Conservation (phyloP, 768 basidiomycete species). For the Psilocybe azurescens region DNA sequence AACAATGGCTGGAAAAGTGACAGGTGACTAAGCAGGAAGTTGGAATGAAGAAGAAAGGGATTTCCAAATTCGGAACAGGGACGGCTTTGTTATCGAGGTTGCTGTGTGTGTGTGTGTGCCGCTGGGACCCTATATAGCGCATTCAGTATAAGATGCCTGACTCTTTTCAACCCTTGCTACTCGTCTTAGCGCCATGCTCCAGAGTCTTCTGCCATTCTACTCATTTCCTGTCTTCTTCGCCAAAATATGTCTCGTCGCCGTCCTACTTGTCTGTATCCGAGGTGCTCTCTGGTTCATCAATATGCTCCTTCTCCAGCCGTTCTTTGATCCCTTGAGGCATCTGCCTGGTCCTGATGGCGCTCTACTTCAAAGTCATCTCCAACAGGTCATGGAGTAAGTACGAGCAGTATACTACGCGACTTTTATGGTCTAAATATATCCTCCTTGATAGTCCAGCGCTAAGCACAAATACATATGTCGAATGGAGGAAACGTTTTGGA, state of each 20-base stretch:
- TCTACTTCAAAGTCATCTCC: conserved; percentile 48
- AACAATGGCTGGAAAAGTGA: conserved; percentile 12
- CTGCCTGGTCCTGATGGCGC: conserved; percentile 53
- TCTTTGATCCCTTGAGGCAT: conserved; percentile 50
- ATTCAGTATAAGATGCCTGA: not conserved
- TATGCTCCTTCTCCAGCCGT: conserved; percentile 47
- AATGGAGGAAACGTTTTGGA: conserved; percentile 51
- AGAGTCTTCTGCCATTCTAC: not conserved
- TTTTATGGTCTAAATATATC: conserved; percentile 1
- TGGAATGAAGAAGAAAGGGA: conserved; percentile 25
- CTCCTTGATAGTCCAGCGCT: conserved; percentile 43
- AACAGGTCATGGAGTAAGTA: conserved; percentile 51
- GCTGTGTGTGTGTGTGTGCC: not conserved
- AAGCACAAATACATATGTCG: conserved; percentile 43
- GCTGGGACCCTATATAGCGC: not conserved
- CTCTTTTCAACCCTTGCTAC: not conserved
- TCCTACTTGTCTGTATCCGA: conserved; percentile 38
- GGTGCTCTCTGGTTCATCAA: conserved; percentile 46
- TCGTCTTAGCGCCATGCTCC: conserved; percentile 7
- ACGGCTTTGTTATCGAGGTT: conserved; percentile 11
- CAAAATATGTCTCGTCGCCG: conserved; percentile 34
- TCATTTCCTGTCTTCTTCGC: not conserved
- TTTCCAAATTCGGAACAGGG: conserved; percentile 18
- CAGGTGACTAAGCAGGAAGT: not conserved
- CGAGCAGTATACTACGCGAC: not conserved